A percentile compares a stretch with the other conserved stretches of the same genome.
Conservation (phyloP, 805 yeast species). For the Komagataella ulmi region DNA sequence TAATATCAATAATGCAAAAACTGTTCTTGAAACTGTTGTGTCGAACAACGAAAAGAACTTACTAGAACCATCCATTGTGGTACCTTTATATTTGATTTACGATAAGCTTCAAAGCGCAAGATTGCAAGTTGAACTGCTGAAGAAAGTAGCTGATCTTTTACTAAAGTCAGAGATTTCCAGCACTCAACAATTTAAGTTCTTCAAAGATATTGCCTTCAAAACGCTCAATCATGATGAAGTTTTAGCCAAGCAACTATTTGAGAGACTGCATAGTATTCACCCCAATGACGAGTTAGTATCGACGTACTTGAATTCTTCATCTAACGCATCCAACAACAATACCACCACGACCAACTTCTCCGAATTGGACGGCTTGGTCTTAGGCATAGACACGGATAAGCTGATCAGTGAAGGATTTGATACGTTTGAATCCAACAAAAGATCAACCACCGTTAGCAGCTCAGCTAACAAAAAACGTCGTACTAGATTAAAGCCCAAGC, state of each 20-base stretch:
- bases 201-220: conserved; percentile 21
- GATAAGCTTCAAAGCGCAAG: conserved; percentile 27
- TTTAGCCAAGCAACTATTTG: conserved; percentile 17
- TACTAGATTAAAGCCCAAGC: conserved; percentile 14
- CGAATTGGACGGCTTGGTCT: conserved; percentile 8
- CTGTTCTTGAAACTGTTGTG: conserved; percentile 21
- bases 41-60: conserved; percentile 3
- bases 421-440: conserved; percentile 9
- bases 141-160: conserved; percentile 14
- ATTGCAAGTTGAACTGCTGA: conserved; percentile 18
- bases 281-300: conserved; percentile 11
- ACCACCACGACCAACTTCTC: conserved; percentile 5
- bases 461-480: conserved; percentile 10
- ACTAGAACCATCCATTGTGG: conserved; percentile 32
- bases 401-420: conserved; percentile 15
- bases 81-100: conserved; percentile 34
- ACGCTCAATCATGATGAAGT: conserved; percentile 20
- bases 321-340: background rate
- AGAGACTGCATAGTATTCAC: conserved; percentile 6
- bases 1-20: conserved; percentile 20
- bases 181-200: conserved; percentile 12
- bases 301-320: conserved; percentile 6
- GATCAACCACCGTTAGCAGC: conserved; percentile 1
- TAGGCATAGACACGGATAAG: conserved; percentile 16
- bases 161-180: conserved; percentile 4